These are phyloP conservation scores for Allantophomopsis cytisporea DNA, from an alignment of 2,329 filamentous ascomycete genomes.

Conservation along the genomic window DNA sequence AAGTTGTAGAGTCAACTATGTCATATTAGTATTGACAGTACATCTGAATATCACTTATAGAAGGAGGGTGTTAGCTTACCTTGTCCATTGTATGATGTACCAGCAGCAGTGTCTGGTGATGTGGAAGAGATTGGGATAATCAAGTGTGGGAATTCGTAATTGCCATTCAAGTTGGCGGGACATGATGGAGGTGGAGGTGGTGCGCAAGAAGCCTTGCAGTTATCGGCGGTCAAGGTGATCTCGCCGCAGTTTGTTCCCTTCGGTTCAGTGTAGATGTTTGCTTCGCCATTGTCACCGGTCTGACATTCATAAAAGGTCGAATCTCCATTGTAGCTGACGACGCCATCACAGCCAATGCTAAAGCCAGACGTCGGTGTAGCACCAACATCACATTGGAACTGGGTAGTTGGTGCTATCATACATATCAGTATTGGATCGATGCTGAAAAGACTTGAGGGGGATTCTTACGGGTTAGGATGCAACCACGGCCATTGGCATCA, in stretches of 20 bases:
- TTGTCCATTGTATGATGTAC: constrained; percentile 26
- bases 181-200: constrained; percentile 1
- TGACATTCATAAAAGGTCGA: constrained; percentile 41
- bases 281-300: constrained; percentile 18
- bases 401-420: constrained; percentile 2
- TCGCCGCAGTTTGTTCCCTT: constrained; percentile 19
- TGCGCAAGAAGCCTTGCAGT: constrained; percentile 13
- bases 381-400: constrained; percentile 30
- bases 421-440: not conserved
- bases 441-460: not conserved
- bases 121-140: constrained; percentile 44
- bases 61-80: too few species aligned
- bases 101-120: constrained; percentile 33
- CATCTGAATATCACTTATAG: too few species aligned
- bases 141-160: constrained; percentile 45
- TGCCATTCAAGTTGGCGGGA: constrained; percentile 27
- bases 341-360: constrained; percentile 34
- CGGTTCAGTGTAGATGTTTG: constrained; percentile 22
- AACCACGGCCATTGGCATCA: constrained; percentile 42
- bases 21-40: constrained; percentile 23
- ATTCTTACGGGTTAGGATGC: constrained; percentile 40
- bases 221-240: constrained; percentile 20
- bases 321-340: constrained; percentile 34
- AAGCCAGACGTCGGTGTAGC: constrained; percentile 38
- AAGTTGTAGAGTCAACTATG: constrained; percentile 33